These are phyloP conservation scores for Microstroma glucosiphilum DNA, from an alignment of 1,284 basidiomycete genomes.

Conservation along the genomic window DNA sequence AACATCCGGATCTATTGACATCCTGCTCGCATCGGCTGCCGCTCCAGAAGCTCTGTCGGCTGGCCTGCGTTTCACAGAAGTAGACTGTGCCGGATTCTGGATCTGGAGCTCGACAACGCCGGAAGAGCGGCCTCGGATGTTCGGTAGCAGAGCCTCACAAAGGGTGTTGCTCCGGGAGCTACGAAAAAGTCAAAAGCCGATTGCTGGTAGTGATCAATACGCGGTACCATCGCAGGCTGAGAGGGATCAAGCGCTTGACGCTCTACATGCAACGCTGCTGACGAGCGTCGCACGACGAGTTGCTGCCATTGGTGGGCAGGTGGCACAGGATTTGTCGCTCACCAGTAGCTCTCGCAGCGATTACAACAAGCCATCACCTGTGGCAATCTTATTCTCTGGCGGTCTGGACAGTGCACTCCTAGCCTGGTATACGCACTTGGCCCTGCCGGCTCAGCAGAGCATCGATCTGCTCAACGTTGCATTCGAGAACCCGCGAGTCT, in stretches of 20 bases:
- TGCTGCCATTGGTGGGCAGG: constrained; percentile 51
- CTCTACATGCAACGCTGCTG: constrained; percentile 50
- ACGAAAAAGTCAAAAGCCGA: not conserved
- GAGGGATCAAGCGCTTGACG: constrained; percentile 27
- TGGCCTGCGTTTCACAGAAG: constrained; percentile 59
- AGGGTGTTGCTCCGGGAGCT: not conserved
- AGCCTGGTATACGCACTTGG: constrained; percentile 66
- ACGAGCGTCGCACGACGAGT: constrained; percentile 53
- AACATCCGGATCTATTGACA: constrained; percentile 55
- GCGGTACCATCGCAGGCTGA: not conserved
- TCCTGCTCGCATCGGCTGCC: constrained; percentile 63
- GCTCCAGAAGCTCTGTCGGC: constrained; percentile 57
- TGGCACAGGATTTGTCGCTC: not conserved
- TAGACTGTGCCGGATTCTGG: constrained; percentile 61
- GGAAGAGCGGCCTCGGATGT: not conserved
- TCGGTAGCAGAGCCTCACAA: not conserved
- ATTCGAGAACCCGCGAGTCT: constrained; percentile 79
- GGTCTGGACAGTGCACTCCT: constrained; percentile 87
- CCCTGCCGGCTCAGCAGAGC: constrained; percentile 58
- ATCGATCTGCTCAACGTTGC: constrained; percentile 94
- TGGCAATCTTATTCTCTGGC: constrained; percentile 88
- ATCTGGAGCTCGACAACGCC: not conserved
- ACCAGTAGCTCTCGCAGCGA: constrained; percentile 15
- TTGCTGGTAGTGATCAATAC: not conserved
- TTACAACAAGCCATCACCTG: constrained; percentile 47